Evolutionary conservation across 2,329 filamentous ascomycete species (phyloP), one percentile per base, ranked within the genome.

Genomic region (Trichophyton benhamiae): DNA sequence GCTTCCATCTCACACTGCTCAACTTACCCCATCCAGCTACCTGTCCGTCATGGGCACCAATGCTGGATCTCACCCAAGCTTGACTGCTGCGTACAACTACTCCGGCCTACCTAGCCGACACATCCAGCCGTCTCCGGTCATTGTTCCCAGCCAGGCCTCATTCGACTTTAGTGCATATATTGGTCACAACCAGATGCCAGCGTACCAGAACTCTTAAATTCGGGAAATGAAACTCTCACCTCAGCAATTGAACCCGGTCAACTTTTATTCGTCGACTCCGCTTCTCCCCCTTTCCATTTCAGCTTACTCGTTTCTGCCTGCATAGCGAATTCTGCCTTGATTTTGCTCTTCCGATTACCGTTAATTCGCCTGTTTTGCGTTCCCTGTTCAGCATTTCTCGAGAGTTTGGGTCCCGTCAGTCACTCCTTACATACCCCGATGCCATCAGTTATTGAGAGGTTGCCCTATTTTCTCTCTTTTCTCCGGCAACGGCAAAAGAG

Each of bases 81-180:
- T 75, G 57, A 61, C 70, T 2, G 60, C 67, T 2, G 61, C 68
- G 1, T 75, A 72, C 61, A 66, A 66, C 38, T 76, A 72, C 49
- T 70, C 71, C 27, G 67, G 38, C 22, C 3, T 58, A 11, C 9
- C 27, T n/a, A 71, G 36, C 63, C 67, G 8, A 67, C 73, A 63
- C 64, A 68, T 48, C 68, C 71, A n/a, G 67, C 74, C 3, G 67
- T 68, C 62, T 27, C 62, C 62, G 9, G 53, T 61, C 22, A 44
- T 64, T 20, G 49, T 62, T 25, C 60, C 57, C 30, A 60, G 49
- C 13, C 70, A 75, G 27, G 60, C 66, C 33, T 68, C 72, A 2
- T 78, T 76, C 74, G 74, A 77, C 5, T 70, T 74, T 63, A 71
- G 71, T 46, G 60, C 66, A 7, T 70, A 72, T 36, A 65, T 70